Base-by-base conservation (phyloP, 345 rosid genomes). In the Gossypium sturtianum region DNA sequence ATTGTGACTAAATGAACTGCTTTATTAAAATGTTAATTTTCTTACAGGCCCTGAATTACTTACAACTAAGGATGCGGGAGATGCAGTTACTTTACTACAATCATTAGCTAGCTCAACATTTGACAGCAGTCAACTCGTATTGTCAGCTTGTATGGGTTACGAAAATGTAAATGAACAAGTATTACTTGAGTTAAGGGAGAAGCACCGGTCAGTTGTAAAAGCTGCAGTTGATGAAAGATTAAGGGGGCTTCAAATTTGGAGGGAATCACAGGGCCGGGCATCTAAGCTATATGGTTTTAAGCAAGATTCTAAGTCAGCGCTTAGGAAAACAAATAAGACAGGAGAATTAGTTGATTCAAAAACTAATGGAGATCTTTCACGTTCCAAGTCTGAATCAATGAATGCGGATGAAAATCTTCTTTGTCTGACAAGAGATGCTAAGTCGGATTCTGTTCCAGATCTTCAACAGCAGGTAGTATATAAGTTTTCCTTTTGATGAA, bases 111-210 rank as follows among this genome's bases (percentile, higher is more conserved):
- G 99, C 76, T 96, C 99, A 53, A 96, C 99, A 71, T 96, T 96
- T 89, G 99, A 96, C 83, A 96, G 99, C 83, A 96, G 99, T 82
- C 99, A 93, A 85, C 99, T 96, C 71, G 99, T 93, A 63, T 81
- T 96, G 77, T 91, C 99, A 75, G 99, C 98, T 80, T 88, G 97
- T 85, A 96, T 96, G 99, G 99, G 98, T 80, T 96, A 83, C 88
- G 97, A 88, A 84, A 93, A 87, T 83, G 97, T 96, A 66, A 84
- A 86, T 80, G 98, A 91, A 84, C 76, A 65, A 57, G 86, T 93
- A 86, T 84, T 96, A 73, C 84, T 78, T 34, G 97, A 90, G 69
- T 82, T 93, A 84, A 88, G 99, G 83, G 86, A 79, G 82, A 96
- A 96, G 89, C 97, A 93, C 79, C 90, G 98, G 67, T 87, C 89